A percentile compares a stretch with the other conserved stretches of the same genome.
These are phyloP conservation scores for Scleroderma bovista DNA, from an alignment of 768 basidiomycete genomes.

Conservation along the genomic window DNA sequence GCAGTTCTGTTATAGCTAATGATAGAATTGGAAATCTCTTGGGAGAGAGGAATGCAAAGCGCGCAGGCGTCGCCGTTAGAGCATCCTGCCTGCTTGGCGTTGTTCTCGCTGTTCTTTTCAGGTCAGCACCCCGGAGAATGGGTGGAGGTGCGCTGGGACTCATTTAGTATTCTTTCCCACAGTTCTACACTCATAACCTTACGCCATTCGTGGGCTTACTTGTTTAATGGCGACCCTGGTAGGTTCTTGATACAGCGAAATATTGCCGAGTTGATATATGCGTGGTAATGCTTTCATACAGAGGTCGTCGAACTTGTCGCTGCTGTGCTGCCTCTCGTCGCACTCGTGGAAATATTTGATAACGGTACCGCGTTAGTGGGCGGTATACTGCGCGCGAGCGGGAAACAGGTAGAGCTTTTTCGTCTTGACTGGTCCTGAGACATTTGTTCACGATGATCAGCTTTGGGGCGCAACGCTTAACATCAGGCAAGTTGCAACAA, in stretches of 20 bases:
- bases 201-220: conserved; percentile 60
- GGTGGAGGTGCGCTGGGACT: background rate
- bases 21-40: conserved; percentile 80
- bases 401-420: conserved; percentile 57
- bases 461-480: conserved; percentile 77
- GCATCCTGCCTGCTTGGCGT: conserved; percentile 63
- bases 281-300: conserved; percentile 2
- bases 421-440: background rate
- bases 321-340: conserved; percentile 67
- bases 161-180: background rate
- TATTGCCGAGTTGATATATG: background rate
- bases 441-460: conserved; percentile 28
- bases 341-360: conserved; percentile 81
- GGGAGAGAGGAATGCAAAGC: conserved; percentile 68
- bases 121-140: conserved; percentile 34
- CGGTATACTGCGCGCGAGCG: conserved; percentile 78
- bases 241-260: conserved; percentile 3
- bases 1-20: background rate
- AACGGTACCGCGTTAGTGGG: conserved; percentile 62
- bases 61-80: conserved; percentile 65
- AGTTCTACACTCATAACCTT: conserved; percentile 55
- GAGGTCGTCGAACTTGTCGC: conserved; percentile 39
- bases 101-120: conserved; percentile 51
- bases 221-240: conserved; percentile 71
- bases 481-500: conserved; percentile 42